phyloP scores from a whole-genome alignment of 306 rosid genomes.

The Cucurbita ficifolia region DNA sequence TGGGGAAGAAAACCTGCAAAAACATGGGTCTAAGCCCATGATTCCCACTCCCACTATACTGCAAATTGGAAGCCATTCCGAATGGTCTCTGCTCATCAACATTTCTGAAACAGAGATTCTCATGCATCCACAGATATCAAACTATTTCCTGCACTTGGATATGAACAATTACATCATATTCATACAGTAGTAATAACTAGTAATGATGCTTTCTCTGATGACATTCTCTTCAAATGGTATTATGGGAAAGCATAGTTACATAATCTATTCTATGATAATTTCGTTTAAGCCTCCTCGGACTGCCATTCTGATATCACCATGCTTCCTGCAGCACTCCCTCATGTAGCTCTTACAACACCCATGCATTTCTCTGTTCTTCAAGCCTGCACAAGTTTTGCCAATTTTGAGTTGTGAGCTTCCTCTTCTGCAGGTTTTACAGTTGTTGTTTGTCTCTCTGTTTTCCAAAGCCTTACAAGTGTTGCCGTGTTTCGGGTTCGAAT shows the following conservation, averaged over 20 bases:
- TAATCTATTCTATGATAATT: constrained; percentile 37
- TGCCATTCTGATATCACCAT: constrained; percentile 28
- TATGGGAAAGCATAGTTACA: neutral
- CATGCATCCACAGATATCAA: neutral
- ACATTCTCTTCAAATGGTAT: neutral
- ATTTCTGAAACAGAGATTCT: neutral
- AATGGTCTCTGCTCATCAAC: neutral
- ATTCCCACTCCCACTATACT: neutral
- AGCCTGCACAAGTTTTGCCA: constrained; percentile 28
- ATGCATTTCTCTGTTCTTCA: constrained; percentile 39
- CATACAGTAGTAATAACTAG: neutral
- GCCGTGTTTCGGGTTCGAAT: neutral
- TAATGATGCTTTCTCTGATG: neutral
- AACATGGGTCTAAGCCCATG: too few species aligned
- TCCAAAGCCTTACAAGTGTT: neutral
- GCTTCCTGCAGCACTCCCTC: constrained; percentile 60
- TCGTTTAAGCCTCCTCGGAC: constrained; percentile 45
- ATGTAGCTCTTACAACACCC: constrained; percentile 78
- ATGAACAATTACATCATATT: neutral
- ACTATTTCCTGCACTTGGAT: neutral
- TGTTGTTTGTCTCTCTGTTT: constrained; percentile 14
- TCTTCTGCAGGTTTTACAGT: constrained; percentile 20
- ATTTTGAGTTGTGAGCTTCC: constrained; percentile 7
- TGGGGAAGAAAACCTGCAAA: neutral
- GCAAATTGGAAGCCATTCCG: neutral